Evolutionary conservation across 192 early-diverging fungal genomes (phyloP), one percentile per base, ranked within the genome.

Genomic region (Neocallimastix lanati): DNA sequence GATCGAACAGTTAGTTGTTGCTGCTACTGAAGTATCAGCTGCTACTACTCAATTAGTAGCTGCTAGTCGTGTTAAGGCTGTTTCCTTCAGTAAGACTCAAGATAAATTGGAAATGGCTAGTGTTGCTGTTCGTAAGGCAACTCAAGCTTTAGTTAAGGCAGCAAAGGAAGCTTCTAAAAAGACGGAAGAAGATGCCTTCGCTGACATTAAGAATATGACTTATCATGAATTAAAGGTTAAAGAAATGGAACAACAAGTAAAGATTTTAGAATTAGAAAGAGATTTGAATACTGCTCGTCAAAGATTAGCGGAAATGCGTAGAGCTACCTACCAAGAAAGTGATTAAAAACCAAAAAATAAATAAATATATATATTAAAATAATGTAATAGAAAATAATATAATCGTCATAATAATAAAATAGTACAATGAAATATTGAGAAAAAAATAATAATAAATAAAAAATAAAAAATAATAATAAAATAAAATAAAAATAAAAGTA

Each of bases 191-290:
- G 85, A 37, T 28, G 78, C 78, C 36, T 76, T 29, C 6, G 80
- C 80, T 28, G 80, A 90, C 78, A 88, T 92, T 80, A 87, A 92
- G 76, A 84, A 89, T 16, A 87, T 99, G 87, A 91, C 91, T 78
- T 90, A 92, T 28, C 93, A 96, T 85, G 95, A 99, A 84, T 93
- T 96, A 85, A 97, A 97, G 86, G 92, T 93, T 81, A 90, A 91
- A 82, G 96, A 98, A 84, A 99, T 98, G 97, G 93, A 96, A 80
- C 96, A 97, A 85, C 96, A 99, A 85, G 97, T 99, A 38, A 89
- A 92, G 85, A 96, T 99, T 78, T 87, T 98, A 81, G 94, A 97
- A 85, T 87, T 98, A 29, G 97, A 99, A 84, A 94, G 96, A 81
- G 95, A 96, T 77, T 85, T 99, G 79, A 88, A 87, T 29, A 86